Evolutionary conservation across 176 grass and related monocot species (phyloP).

Genomic region (Aegilops longissima): DNA sequence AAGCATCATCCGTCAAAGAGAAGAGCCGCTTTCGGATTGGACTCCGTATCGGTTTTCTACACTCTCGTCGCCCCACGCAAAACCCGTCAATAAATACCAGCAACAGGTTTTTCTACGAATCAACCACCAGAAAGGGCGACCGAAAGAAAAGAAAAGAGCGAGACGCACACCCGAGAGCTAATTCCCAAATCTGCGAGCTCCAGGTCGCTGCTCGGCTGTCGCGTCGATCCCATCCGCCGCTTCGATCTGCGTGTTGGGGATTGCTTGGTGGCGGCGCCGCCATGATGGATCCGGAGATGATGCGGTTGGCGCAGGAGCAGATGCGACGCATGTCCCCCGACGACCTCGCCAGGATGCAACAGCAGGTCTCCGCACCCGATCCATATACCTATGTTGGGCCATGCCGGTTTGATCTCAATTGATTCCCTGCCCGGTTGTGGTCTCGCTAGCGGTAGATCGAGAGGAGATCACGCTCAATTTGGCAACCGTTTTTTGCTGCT

Average conservation of each 20-base stretch:
- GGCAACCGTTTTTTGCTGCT: neutral
- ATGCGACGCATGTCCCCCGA: conserved; percentile 86
- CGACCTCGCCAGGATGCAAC: conserved; percentile 87
- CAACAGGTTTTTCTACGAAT: neutral
- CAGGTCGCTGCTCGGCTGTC: neutral
- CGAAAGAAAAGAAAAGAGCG: neutral
- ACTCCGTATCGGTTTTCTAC: neutral
- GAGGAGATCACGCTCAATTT: neutral
- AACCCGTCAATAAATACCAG: conserved; percentile 1
- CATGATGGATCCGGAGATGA: conserved; percentile 94
- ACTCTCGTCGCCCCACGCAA: neutral
- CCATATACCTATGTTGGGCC: neutral
- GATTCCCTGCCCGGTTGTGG: neutral
- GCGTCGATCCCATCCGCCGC: neutral
- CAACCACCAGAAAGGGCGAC: neutral
- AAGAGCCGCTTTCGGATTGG: neutral
- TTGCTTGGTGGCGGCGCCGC: neutral
- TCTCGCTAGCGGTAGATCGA: conserved; percentile 16
- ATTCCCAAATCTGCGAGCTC: conserved; percentile 10
- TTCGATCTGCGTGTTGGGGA: neutral
- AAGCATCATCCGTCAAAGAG: neutral
- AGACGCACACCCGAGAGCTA: neutral
- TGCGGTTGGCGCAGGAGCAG: conserved; percentile 97
- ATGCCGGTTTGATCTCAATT: neutral
- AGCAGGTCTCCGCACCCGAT: conserved; percentile 53